These are phyloP conservation scores for Metschnikowia lachancei DNA, from an alignment of 805 yeast species.

Conservation along the genomic window DNA sequence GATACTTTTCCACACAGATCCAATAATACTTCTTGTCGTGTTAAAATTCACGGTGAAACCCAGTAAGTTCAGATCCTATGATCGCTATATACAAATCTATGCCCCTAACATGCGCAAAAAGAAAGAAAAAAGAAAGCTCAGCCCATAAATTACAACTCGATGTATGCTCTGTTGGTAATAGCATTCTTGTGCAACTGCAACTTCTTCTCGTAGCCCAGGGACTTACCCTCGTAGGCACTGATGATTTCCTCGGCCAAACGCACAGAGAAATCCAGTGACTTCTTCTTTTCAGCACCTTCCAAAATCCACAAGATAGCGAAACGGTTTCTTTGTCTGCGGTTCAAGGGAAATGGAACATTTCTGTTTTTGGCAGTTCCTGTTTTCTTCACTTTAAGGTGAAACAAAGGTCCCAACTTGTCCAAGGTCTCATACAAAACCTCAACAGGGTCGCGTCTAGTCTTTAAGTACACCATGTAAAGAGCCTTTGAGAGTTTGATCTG, in stretches of 20 bases:
- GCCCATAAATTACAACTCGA: conserved; percentile 35
- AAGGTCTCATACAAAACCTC: conserved; percentile 67
- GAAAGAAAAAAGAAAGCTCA: neutral
- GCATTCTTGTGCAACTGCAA: conserved; percentile 82
- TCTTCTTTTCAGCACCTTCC: conserved; percentile 78
- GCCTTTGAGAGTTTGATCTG: conserved; percentile 72
- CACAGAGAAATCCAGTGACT: conserved; percentile 77
- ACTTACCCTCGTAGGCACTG: conserved; percentile 71
- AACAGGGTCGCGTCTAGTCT: conserved; percentile 77
- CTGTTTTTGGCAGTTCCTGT: conserved; percentile 85
- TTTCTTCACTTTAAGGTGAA: conserved; percentile 69
- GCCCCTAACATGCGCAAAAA: neutral
- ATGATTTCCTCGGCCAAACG: conserved; percentile 88
- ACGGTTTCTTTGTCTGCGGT: conserved; percentile 77
- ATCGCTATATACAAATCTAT: conserved; percentile 7
- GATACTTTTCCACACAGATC: no score
- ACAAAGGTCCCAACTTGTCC: conserved; percentile 81
- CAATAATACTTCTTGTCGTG: no score
- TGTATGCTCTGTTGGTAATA: conserved; percentile 81
- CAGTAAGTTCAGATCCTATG: conserved; percentile 1
- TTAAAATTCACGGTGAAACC: no score
- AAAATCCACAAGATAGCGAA: conserved; percentile 89
- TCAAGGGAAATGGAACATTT: conserved; percentile 79
- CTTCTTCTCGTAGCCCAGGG: conserved; percentile 81
- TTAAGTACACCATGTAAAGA: conserved; percentile 71